A percentile compares a stretch with the other conserved stretches of the same genome.
Conservation (phyloP, 2,329 filamentous ascomycete genomes). For the Diaporthe destruens region DNA sequence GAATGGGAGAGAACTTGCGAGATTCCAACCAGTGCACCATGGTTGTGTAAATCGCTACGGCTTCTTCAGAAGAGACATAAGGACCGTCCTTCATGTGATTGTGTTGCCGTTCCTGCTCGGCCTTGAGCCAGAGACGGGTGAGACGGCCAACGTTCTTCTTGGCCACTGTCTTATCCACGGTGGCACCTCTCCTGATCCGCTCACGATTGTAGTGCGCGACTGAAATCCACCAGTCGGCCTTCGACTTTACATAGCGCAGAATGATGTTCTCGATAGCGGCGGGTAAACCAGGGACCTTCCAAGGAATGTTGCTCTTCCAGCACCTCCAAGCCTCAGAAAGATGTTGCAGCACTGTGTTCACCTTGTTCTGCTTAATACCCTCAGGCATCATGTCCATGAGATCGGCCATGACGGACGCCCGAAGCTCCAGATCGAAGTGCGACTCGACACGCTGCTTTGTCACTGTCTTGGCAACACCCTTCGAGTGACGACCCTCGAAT, state of each 20-base stretch:
- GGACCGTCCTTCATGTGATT: constrained; percentile 99
- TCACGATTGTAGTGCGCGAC: constrained; percentile 99
- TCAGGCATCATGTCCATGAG: constrained; percentile 99
- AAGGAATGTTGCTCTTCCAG: constrained; percentile 99
- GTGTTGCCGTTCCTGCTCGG: constrained; percentile 97
- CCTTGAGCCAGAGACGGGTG: constrained; percentile 96
- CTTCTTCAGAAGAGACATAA: constrained; percentile 98
- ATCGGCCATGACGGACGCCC: constrained; percentile 98
- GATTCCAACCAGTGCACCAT: constrained; percentile 99
- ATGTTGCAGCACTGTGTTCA: constrained; percentile 97
- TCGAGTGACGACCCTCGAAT: constrained; percentile 98
- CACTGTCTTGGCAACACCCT: constrained; percentile 98
- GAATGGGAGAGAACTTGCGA: constrained; percentile 97
- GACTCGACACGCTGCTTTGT: constrained; percentile 99
- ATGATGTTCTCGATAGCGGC: constrained; percentile 99
- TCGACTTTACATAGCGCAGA: constrained; percentile 97
- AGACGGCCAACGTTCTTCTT: constrained; percentile 98
- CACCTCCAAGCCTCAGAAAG: constrained; percentile 98
- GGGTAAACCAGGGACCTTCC: constrained; percentile 97
- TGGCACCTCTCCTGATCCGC: constrained; percentile 94
- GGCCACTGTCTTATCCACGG: constrained; percentile 98
- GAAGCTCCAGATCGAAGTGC: constrained; percentile 96
- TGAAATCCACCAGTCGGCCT: constrained; percentile 99
- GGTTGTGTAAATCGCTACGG: constrained; percentile 98
- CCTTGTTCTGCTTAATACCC: constrained; percentile 99